Conservation (phyloP, 2,329 filamentous ascomycete genomes). For the Chalaropsis ovoidea region DNA sequence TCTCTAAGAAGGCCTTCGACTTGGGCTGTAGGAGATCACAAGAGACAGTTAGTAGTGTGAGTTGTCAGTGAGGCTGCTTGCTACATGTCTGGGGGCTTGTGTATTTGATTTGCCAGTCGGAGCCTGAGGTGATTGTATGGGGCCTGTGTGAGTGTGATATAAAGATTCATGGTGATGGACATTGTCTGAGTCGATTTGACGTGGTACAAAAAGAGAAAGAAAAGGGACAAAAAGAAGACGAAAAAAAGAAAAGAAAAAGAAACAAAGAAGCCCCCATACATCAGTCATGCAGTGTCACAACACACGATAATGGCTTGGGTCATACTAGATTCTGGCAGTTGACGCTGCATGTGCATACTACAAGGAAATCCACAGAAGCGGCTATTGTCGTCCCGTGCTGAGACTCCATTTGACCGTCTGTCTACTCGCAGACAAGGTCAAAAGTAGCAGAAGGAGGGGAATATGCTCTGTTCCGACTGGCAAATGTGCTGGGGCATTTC, state of each 20-base stretch:
- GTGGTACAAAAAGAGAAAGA: background rate
- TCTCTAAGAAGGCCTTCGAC: constrained; percentile 70
- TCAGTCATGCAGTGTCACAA: background rate
- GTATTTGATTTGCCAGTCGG: background rate
- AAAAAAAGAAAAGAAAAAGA: background rate
- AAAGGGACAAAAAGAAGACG: background rate
- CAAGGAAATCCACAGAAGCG: background rate
- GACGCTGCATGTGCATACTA: background rate
- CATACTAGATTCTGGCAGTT: background rate
- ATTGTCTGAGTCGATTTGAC: background rate
- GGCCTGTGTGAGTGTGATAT: background rate
- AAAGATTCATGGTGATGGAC: background rate
- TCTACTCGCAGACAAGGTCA: background rate
- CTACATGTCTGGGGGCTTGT: background rate
- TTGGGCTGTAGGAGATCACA: constrained; percentile 46
- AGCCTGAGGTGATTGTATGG: background rate
- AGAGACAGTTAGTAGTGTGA: background rate
- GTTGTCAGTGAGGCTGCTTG: background rate
- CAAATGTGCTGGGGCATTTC: background rate
- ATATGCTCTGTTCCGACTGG: background rate
- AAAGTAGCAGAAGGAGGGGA: background rate
- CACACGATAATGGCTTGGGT: background rate
- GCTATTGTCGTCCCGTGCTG: background rate
- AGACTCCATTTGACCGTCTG: background rate
- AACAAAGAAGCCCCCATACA: background rate